Base-by-base conservation (phyloP, 2,329 filamentous ascomycete genomes). In the Fusarium mangiferae region DNA sequence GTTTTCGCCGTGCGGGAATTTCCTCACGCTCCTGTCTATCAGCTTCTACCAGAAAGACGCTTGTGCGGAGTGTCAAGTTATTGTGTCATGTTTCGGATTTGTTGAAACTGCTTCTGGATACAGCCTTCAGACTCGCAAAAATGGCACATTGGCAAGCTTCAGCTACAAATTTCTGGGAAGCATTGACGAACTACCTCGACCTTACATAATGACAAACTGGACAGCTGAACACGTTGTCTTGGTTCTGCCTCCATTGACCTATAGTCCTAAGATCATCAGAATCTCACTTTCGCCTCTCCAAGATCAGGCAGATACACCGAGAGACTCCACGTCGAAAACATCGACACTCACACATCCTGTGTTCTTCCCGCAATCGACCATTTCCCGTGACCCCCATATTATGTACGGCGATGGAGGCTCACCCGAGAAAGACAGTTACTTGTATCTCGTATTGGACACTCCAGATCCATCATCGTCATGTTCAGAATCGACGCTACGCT, bases 291-390 rank as follows among this genome's bases (percentile, higher is more conserved):
- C 4, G 1, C 12, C 22, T 2, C 12, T 8, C 4, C 0, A 3
- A n/a, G 17, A n/a, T 8, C 52, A 24, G 6, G 13, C 1, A 9
- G 20, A 9, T 8, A 2, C 13, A 8, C 4, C 15, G 0, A 24
- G 10, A 42, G 10, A 18, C 7, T 5, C 28, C 2, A 3, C 3
- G 10, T 8, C 24, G 17, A 55, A 24, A 6, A 24, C n/a, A 20
- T 24, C 38, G 5, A 44, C 52, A 18, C 26, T 56, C 20, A 15
- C 26, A 1, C 14, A 44, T 15, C 15, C 26, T 6, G 17, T 44
- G 1, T 44, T 33, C 20, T 41, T 56, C 17, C 36, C 52, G 6
- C 6, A 56, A 20, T 56, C 52, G 6, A 56, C 36, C 5, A 24
- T 42, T 8, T 56, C 4, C 5, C 38, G 26, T 1, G 22, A 20